Evolutionary conservation across 2,329 filamentous ascomycete species (phyloP).

Genomic region (Tothia fuscella): DNA sequence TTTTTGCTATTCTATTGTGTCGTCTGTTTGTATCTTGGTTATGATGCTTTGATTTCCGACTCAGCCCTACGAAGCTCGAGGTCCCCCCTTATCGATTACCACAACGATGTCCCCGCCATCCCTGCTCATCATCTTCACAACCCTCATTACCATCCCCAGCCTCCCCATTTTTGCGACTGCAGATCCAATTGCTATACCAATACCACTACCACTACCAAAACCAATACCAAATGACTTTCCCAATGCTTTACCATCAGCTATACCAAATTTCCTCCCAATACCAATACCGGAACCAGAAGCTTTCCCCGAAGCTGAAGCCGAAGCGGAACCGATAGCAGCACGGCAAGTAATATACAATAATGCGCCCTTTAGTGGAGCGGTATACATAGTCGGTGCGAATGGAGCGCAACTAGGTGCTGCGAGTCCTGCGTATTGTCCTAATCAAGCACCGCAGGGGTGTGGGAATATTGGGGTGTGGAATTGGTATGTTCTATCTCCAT

Average conservation of each 20-base stretch:
- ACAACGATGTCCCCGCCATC: background rate
- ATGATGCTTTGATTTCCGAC: background rate
- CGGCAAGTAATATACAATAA: conserved; percentile 17
- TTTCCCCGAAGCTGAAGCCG: background rate
- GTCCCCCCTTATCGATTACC: background rate
- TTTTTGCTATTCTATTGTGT: no score
- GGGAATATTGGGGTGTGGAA: conserved; percentile 28
- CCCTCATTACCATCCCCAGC: background rate
- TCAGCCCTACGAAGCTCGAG: conserved; percentile 2
- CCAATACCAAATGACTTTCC: background rate
- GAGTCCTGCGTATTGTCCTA: conserved; percentile 22
- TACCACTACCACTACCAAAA: background rate
- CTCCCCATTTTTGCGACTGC: conserved; percentile 4
- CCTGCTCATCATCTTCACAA: background rate
- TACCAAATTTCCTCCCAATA: no score
- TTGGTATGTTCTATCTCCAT: conserved; percentile 33
- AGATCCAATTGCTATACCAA: background rate
- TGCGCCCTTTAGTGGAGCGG: conserved; percentile 27
- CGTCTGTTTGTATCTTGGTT: no score
- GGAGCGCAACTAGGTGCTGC: conserved; percentile 21
- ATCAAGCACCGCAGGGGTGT: conserved; percentile 27
- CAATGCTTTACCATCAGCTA: background rate
- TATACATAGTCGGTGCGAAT: conserved; percentile 25
- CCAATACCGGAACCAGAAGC: background rate
- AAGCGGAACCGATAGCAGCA: conserved; percentile 1